A percentile compares a stretch with the other conserved stretches of the same genome.
Conservation (phyloP, 768 basidiomycete genomes). For the Auriscalpium vulgare region DNA sequence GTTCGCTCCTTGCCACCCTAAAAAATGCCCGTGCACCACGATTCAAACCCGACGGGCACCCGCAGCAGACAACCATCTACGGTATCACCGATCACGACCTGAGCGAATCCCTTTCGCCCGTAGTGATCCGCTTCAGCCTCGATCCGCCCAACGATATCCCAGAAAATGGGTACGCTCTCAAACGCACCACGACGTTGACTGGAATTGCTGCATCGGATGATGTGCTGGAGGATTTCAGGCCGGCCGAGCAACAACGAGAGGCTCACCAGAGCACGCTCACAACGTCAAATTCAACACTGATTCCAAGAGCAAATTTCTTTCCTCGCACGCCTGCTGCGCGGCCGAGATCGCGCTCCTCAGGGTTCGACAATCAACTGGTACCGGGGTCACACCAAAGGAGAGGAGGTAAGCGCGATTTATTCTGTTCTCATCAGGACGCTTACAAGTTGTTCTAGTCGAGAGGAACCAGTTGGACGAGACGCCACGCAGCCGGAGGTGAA, state of each 20-base stretch:
- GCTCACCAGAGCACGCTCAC: not conserved
- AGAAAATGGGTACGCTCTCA: conserved; percentile 14
- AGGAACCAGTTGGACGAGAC: not conserved
- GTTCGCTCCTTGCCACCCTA: conserved; percentile 18
- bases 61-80: conserved; percentile 48
- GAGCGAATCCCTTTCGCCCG: conserved; percentile 39
- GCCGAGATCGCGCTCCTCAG: conserved; percentile 63
- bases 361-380: conserved; percentile 38
- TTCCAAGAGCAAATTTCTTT: conserved; percentile 58
- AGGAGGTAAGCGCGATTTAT: conserved; percentile 13
- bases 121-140: conserved; percentile 51
- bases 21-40: conserved; percentile 14
- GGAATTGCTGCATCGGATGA: too few species aligned
- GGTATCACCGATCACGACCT: conserved; percentile 49
- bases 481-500: too few species aligned
- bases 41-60: conserved; percentile 20
- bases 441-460: not conserved
- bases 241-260: not conserved
- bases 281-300: not conserved
- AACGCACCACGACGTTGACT: not conserved
- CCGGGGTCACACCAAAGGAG: conserved; percentile 10
- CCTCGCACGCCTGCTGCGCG: conserved; percentile 45
- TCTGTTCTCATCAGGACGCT: not conserved
- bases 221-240: not conserved
- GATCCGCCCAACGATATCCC: conserved; percentile 37